Conservation (phyloP, 192 early-diverging fungal genomes). For the Coemansia sp. region DNA sequence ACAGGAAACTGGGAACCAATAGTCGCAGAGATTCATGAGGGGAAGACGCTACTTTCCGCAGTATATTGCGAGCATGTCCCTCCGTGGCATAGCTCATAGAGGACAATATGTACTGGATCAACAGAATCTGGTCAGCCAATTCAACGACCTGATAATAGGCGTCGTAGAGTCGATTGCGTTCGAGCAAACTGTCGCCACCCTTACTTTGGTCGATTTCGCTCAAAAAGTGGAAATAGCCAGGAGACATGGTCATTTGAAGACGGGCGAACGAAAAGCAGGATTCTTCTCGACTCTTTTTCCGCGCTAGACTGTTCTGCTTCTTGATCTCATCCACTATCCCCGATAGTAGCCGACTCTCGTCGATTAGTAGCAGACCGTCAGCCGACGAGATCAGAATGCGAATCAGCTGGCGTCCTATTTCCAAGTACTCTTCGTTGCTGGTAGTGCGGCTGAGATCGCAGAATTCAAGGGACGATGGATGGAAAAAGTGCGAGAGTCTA, state of each 20-base stretch:
- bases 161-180: constrained; percentile 53
- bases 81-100: constrained; percentile 47
- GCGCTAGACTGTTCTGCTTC: constrained; percentile 45
- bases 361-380: constrained; percentile 53
- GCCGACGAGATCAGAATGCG: constrained; percentile 53
- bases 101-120: constrained; percentile 56
- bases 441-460: constrained; percentile 55
- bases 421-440: constrained; percentile 54
- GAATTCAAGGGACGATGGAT: constrained; percentile 53
- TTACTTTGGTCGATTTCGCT: constrained; percentile 45
- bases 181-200: constrained; percentile 49
- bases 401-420: constrained; percentile 55
- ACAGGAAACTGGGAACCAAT: constrained; percentile 47
- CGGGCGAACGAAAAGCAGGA: constrained; percentile 58
- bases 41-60: constrained; percentile 53
- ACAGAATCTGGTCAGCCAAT: constrained; percentile 48
- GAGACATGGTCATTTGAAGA: constrained; percentile 59
- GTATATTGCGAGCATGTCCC: constrained; percentile 51
- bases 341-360: constrained; percentile 48
- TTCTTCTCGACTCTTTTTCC: constrained; percentile 43
- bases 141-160: constrained; percentile 58
- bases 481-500: constrained; percentile 48
- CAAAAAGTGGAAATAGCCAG: constrained; percentile 58
- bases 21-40: constrained; percentile 49
- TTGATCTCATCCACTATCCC: constrained; percentile 54